Conservation (phyloP, 2,329 filamentous ascomycete species). For the Colletotrichum tanaceti region DNA sequence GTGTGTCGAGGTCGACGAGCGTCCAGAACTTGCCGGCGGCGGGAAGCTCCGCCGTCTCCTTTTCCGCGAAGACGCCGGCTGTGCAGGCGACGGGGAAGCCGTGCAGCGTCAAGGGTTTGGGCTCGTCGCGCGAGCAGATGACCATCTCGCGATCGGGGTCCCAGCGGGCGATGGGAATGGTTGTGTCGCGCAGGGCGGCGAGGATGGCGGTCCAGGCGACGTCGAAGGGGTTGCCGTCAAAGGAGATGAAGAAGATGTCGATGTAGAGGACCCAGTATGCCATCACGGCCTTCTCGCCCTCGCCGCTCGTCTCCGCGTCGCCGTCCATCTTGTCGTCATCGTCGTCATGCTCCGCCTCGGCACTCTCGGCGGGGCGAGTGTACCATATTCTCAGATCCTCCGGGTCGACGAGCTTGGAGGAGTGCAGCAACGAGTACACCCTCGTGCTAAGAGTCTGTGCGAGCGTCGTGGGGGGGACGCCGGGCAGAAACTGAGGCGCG, state of each 20-base stretch:
- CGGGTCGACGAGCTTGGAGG: constrained; percentile 72
- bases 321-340: constrained; percentile 50
- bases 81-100: constrained; percentile 81
- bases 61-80: constrained; percentile 80
- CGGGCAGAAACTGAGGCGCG: constrained; percentile 85
- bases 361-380: constrained; percentile 60
- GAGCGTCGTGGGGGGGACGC: constrained; percentile 80
- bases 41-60: constrained; percentile 61
- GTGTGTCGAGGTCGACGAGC: constrained; percentile 86
- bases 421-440: constrained; percentile 80
- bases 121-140: constrained; percentile 74
- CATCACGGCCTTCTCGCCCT: constrained; percentile 64
- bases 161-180: constrained; percentile 83
- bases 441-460: constrained; percentile 89
- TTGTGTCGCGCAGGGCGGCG: constrained; percentile 82
- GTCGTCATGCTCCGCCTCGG: constrained; percentile 57
- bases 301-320: constrained; percentile 45
- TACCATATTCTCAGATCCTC: constrained; percentile 81
- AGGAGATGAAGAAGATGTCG: constrained; percentile 92
- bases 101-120: constrained; percentile 67
- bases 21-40: constrained; percentile 73
- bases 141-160: constrained; percentile 84
- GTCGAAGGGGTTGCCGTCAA: constrained; percentile 93
- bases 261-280: constrained; percentile 97
- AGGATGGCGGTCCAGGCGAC: constrained; percentile 87